Evolutionary conservation across 192 early-diverging fungal genomes (phyloP), one percentile per base, ranked within the genome.

Genomic region (Backusella macrospora): DNA sequence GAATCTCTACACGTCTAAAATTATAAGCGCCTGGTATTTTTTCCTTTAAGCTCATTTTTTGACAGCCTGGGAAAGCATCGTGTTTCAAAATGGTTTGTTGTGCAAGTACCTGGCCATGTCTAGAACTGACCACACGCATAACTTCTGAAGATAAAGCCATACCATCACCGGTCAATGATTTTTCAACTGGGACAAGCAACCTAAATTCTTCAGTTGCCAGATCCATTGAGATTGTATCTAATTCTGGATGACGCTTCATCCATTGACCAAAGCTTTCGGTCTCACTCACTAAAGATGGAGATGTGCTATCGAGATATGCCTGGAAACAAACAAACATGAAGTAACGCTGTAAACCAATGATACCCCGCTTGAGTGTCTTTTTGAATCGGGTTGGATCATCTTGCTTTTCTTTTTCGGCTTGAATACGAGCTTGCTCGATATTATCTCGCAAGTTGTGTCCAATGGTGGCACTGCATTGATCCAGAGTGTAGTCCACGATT

Each of bases 31-130:
- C 86, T 46, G 90, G 87, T 0, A 90, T 75, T 16, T 88, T 83
- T 45, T 90, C 89, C 62, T 76, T 73, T 4, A 89, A 71, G 8
- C 79, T 81, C 71, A 87, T 70, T 65, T 87, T 86, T 75, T 90
- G 89, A 26, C 86, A 86, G 3, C 89, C 88, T 6, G 89, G 89
- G 77, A 90, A 90, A 43, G 87, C 79, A 64, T 90, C 89, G 39
- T 83, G 79, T 80, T 90, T 90, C 47, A 90, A 70, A 70, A 90
- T 90, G 0, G 88, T 87, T 16, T 83, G 77, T 42, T 87, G 81
- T 10, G 79, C 81, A 23, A 90, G 70, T 0, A 90, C 89, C 15
- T 82, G 81, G 2, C 89, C 89, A 15, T 76, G 62, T 21, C 89
- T 72, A 34, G 75, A 59, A 55, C 77, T 81, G 12, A 90, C 84